Conservation (phyloP, 164 flowering plant genomes). For the Stephania cephalantha region DNA sequence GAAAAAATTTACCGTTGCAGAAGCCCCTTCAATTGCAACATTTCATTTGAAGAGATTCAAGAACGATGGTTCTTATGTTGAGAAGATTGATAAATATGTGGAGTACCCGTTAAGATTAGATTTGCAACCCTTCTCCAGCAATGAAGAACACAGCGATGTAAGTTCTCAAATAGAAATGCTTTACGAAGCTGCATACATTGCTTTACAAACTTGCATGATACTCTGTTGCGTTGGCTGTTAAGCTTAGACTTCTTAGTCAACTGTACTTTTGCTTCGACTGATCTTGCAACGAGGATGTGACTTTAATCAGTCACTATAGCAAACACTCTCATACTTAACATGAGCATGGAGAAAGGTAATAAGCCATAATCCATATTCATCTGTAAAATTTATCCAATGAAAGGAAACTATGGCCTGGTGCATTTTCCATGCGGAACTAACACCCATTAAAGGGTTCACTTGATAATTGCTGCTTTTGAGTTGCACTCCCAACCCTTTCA, state of each 20-base stretch:
- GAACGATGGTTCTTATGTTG: constrained; percentile 49
- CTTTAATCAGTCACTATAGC: background rate
- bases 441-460: background rate
- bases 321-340: background rate
- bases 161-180: constrained; percentile 16
- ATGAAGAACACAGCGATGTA: constrained; percentile 30
- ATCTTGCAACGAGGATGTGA: background rate
- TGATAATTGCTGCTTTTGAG: background rate
- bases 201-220: background rate
- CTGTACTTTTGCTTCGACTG: background rate
- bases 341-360: background rate
- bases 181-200: background rate
- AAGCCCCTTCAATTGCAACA: constrained; percentile 56
- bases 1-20: constrained; percentile 66
- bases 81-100: constrained; percentile 69
- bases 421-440: background rate
- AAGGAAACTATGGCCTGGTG: background rate
- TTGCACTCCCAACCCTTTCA: background rate
- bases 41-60: constrained; percentile 92
- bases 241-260: background rate
- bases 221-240: background rate
- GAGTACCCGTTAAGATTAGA: constrained; percentile 70
- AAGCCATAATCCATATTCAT: background rate
- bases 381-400: background rate
- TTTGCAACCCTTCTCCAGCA: constrained; percentile 48